A percentile compares a stretch with the other conserved stretches of the same genome.
Conservation (phyloP, 108 stramenopile species). For the Pseudonitzschia multistriata region DNA sequence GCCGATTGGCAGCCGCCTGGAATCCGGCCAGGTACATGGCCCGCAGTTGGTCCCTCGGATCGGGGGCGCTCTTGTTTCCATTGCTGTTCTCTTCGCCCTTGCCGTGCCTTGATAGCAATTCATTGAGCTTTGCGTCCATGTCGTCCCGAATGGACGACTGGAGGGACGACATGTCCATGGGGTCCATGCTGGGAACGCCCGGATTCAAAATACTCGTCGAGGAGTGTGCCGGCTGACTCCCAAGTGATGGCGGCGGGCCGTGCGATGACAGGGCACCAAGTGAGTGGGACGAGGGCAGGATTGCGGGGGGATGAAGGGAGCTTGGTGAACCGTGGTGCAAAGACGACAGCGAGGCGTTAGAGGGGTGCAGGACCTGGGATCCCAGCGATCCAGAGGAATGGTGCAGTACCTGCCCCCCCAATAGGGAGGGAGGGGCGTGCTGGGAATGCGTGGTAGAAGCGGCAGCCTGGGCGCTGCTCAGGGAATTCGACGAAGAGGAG, state of each 20-base stretch:
- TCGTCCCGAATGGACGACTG: conserved; percentile 47
- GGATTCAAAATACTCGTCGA: not conserved
- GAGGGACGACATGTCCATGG: conserved; percentile 50
- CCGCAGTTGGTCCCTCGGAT: conserved; percentile 57
- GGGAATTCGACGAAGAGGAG: not conserved
- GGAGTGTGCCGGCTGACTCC: not conserved
- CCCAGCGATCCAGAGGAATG: not conserved
- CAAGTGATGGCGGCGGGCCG: not conserved
- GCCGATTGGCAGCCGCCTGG: conserved; percentile 56
- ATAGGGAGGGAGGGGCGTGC: not conserved
- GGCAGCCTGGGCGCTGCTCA: not conserved
- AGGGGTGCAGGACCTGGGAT: conserved; percentile 2
- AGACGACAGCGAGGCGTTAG: not conserved
- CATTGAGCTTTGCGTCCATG: conserved; percentile 46
- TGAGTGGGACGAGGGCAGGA: not conserved
- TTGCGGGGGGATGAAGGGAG: conserved; percentile 4
- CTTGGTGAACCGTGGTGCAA: conserved; percentile 3
- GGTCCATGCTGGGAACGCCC: conserved; percentile 10
- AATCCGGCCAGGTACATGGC: conserved; percentile 89
- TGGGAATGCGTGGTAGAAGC: not conserved
- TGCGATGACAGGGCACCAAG: conserved; percentile 2
- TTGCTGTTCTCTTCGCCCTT: not conserved
- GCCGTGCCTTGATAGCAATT: conserved; percentile 16
- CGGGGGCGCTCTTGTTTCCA: conserved; percentile 1
- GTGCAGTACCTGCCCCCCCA: not conserved